A percentile compares a stretch with the other conserved stretches of the same genome.
phyloP scores from a whole-genome alignment of 208 protist species.

The Angomonas deanei region DNA sequence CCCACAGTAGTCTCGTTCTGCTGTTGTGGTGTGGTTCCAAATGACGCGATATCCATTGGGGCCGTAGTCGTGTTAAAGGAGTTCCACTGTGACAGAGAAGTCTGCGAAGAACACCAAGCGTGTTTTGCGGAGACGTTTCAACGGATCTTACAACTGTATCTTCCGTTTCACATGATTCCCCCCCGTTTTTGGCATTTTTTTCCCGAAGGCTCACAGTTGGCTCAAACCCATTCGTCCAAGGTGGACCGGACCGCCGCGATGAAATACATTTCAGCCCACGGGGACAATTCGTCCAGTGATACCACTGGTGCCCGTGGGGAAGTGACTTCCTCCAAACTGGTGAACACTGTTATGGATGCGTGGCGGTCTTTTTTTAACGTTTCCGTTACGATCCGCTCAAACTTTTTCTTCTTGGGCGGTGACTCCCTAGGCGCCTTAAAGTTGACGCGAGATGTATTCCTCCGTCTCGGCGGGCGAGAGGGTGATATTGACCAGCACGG shows the following conservation, averaged over 20 bases:
- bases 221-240: conserved; percentile 41
- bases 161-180: conserved; percentile 39
- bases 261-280: no score
- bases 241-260: conserved; percentile 23
- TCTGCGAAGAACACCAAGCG: not conserved
- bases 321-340: no score
- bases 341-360: conserved; percentile 7
- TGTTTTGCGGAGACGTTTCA: conserved; percentile 12
- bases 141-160: conserved; percentile 17
- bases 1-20: conserved; percentile 11
- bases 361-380: conserved; percentile 29
- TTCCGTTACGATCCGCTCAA: conserved; percentile 17
- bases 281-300: no score
- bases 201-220: conserved; percentile 9
- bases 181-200: conserved; percentile 27
- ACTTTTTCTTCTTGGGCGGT: conserved; percentile 50
- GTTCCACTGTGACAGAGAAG: not conserved
- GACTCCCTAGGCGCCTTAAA: conserved; percentile 65
- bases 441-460: conserved; percentile 37
- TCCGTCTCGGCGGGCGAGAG: conserved; percentile 26
- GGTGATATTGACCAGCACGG: conserved; percentile 42
- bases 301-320: no score
- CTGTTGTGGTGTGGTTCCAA: conserved; percentile 15
- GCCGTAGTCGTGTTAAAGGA: conserved; percentile 12
- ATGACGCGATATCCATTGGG: conserved; percentile 8